Evolutionary conservation across 768 basidiomycete species (phyloP).

Genomic region (Podaxis sp.): DNA sequence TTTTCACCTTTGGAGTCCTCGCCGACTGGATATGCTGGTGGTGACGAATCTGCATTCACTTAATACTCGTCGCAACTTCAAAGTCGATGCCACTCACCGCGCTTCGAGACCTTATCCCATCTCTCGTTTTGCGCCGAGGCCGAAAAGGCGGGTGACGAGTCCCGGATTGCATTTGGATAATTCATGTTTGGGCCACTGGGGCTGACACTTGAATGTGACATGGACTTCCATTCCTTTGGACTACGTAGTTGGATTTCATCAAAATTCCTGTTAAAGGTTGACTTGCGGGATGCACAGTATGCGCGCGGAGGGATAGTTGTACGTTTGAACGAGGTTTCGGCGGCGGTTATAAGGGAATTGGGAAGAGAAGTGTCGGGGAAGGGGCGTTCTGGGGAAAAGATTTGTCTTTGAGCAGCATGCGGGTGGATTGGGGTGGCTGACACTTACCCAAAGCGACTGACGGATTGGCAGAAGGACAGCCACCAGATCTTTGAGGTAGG

Average conservation of each 20-base stretch:
- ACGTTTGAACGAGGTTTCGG: constrained; percentile 19
- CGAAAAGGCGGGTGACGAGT: neutral
- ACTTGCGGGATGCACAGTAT: neutral
- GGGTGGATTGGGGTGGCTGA: neutral
- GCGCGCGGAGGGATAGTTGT: constrained; percentile 2
- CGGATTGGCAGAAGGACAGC: no score
- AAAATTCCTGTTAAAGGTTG: neutral
- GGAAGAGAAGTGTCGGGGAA: constrained; percentile 22
- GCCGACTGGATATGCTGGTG: neutral
- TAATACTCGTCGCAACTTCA: neutral
- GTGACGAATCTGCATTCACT: neutral
- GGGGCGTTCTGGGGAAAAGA: constrained; percentile 24
- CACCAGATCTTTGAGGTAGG: no score
- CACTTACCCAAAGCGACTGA: no score
- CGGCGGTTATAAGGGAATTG: constrained; percentile 23
- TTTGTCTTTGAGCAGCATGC: neutral
- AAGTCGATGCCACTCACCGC: neutral
- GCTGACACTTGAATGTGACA: neutral
- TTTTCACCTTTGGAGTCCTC: neutral
- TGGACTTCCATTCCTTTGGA: neutral
- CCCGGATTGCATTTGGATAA: neutral
- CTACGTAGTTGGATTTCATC: neutral
- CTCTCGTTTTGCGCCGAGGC: neutral
- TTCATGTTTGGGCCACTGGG: neutral
- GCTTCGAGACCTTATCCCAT: neutral